A percentile compares a stretch with the other conserved stretches of the same genome.
These are phyloP conservation scores for Fistulifera pelliculosa DNA, from an alignment of 108 stramenopile genomes.

Conservation along the genomic window DNA sequence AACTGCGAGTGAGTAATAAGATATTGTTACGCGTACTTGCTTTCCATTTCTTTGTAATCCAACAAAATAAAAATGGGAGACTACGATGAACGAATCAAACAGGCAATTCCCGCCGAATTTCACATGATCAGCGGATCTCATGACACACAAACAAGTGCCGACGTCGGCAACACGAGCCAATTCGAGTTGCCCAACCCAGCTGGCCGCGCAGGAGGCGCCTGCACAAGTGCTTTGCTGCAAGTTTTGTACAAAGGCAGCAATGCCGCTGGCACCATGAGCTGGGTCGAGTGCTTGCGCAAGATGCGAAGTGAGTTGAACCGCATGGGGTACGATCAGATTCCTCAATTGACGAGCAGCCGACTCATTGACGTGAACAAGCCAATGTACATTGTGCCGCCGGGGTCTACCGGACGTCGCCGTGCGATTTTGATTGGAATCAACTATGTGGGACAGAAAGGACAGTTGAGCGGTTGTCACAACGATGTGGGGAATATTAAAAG, in stretches of 20 bases:
- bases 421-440: conserved; percentile 88
- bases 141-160: conserved; percentile 79
- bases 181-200: conserved; percentile 76
- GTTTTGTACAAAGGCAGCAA: conserved; percentile 48
- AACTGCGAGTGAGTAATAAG: neutral
- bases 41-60: conserved; percentile 4
- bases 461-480: conserved; percentile 79
- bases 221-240: conserved; percentile 75
- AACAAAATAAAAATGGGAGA: too few species aligned
- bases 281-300: conserved; percentile 52
- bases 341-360: conserved; percentile 67
- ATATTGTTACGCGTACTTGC: neutral
- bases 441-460: conserved; percentile 81
- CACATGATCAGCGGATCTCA: conserved; percentile 86
- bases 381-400: conserved; percentile 29
- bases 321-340: conserved; percentile 61
- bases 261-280: conserved; percentile 38
- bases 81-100: conserved; percentile 27
- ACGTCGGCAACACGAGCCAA: conserved; percentile 57
- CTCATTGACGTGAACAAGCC: conserved; percentile 28
- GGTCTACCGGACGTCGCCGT: conserved; percentile 35
- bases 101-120: conserved; percentile 63
- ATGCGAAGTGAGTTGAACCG: conserved; percentile 47
- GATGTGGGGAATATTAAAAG: conserved; percentile 80
- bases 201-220: conserved; percentile 76